Conservation (phyloP, 768 basidiomycete species). For the Agaricus subrufescens region DNA sequence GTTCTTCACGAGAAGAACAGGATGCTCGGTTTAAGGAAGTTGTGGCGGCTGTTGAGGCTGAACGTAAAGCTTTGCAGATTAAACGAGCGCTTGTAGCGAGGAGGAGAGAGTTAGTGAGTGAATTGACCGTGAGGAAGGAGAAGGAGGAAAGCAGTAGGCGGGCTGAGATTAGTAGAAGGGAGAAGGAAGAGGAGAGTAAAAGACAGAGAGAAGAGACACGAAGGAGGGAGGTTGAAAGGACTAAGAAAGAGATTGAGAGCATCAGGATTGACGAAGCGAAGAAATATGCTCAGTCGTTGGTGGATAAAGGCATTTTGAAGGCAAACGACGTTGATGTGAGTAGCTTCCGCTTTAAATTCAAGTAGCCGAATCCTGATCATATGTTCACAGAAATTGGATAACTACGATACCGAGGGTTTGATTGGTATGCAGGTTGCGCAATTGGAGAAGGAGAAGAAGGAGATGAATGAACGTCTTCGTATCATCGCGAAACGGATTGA, state of each 20-base stretch:
- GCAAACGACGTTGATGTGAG: slow-evolving; percentile 61
- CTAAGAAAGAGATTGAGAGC: slow-evolving; percentile 69
- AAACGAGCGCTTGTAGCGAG: slow-evolving; percentile 80
- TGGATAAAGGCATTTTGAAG: slow-evolving; percentile 72
- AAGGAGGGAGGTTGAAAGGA: slow-evolving; percentile 61
- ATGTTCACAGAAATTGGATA: slow-evolving; percentile 64
- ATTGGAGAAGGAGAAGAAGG: slow-evolving; percentile 94
- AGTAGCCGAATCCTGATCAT: slow-evolving; percentile 5
- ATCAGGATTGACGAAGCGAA: slow-evolving; percentile 80
- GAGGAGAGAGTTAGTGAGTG: slow-evolving; percentile 79
- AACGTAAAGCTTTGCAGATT: slow-evolving; percentile 72
- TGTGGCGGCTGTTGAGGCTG: slow-evolving; percentile 60
- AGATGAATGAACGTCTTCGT: slow-evolving; percentile 75
- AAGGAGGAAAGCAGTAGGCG: slow-evolving; percentile 81
- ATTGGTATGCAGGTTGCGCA: slow-evolving; percentile 91
- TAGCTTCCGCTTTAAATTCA: slow-evolving; percentile 13
- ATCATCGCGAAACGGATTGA: slow-evolving; percentile 87
- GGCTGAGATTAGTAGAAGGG: slow-evolving; percentile 60
- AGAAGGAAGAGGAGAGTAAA: slow-evolving; percentile 66
- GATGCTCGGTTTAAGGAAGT: slow-evolving; percentile 54
- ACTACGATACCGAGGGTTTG: slow-evolving; percentile 79
- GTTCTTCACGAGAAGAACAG: slow-evolving; percentile 49
- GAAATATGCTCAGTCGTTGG: slow-evolving; percentile 80
- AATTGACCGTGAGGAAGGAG: slow-evolving; percentile 80
- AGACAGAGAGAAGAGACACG: slow-evolving; percentile 59